A percentile compares a stretch with the other conserved stretches of the same genome.
Conservation (phyloP, 768 basidiomycete species). For the Tubosaeta sp. region DNA sequence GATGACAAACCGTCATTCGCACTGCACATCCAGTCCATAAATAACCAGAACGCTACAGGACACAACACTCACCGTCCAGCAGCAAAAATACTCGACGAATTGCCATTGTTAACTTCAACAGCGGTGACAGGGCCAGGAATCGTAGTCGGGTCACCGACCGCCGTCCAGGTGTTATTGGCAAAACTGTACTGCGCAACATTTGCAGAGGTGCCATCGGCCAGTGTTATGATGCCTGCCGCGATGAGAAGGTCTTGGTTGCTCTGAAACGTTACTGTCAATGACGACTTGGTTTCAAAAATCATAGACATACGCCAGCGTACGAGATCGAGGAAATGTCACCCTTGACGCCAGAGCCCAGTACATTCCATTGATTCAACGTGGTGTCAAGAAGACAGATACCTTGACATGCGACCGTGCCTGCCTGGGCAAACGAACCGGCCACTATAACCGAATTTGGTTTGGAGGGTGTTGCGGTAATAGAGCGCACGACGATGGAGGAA, state of each 20-base stretch:
- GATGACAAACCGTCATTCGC: slow-evolving; percentile 56
- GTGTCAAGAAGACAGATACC: slow-evolving; percentile 78
- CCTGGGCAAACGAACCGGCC: slow-evolving; percentile 82
- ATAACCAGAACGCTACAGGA: neutral
- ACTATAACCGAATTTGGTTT: slow-evolving; percentile 66
- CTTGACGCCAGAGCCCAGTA: slow-evolving; percentile 73
- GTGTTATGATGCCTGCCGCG: slow-evolving; percentile 73
- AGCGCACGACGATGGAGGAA: slow-evolving; percentile 60
- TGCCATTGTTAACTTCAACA: slow-evolving; percentile 76
- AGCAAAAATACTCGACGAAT: slow-evolving; percentile 81
- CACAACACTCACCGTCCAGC: slow-evolving; percentile 68
- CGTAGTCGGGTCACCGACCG: slow-evolving; percentile 53
- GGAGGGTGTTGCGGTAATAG: slow-evolving; percentile 59
- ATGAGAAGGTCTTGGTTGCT: slow-evolving; percentile 64
- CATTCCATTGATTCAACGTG: slow-evolving; percentile 67
- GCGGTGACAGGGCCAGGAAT: slow-evolving; percentile 91
- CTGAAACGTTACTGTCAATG: slow-evolving; percentile 34
- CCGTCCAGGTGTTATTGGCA: slow-evolving; percentile 68
- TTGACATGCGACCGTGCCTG: slow-evolving; percentile 69
- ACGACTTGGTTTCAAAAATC: neutral
- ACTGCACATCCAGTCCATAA: slow-evolving; percentile 27
- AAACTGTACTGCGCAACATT: slow-evolving; percentile 76
- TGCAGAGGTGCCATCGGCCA: slow-evolving; percentile 57
- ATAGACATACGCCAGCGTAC: slow-evolving; percentile 68
- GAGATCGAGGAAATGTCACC: slow-evolving; percentile 78